These are phyloP conservation scores for Colletotrichum costaricense DNA, from an alignment of 2,329 filamentous ascomycete genomes.

Conservation along the genomic window DNA sequence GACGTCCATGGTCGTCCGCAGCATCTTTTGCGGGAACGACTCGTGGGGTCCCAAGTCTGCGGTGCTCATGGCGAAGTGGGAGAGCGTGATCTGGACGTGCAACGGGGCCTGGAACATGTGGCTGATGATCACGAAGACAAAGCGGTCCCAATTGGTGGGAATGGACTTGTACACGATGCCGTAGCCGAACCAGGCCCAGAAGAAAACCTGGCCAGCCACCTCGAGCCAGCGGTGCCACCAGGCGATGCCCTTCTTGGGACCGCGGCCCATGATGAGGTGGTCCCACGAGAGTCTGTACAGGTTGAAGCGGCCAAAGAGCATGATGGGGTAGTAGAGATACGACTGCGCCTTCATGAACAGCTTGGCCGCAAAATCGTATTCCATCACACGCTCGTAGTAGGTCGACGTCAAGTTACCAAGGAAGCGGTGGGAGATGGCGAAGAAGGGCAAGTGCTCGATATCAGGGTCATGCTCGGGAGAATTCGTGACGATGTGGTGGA, in stretches of 20 bases:
- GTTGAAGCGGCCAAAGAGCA: constrained; percentile 87
- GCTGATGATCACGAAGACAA: constrained; percentile 82
- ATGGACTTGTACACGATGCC: constrained; percentile 79
- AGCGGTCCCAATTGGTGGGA: constrained; percentile 74
- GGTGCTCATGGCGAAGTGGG: constrained; percentile 94
- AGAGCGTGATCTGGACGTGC: constrained; percentile 91
- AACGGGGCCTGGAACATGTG: constrained; percentile 85
- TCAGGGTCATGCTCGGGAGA: constrained; percentile 95
- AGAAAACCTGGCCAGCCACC: constrained; percentile 79
- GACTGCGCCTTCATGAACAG: constrained; percentile 79
- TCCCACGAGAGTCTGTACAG: constrained; percentile 86
- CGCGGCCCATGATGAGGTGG: constrained; percentile 76
- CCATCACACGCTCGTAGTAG: constrained; percentile 85
- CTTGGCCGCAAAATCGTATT: constrained; percentile 80
- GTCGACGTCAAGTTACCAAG: constrained; percentile 79
- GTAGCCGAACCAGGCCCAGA: constrained; percentile 91
- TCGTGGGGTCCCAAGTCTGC: constrained; percentile 85
- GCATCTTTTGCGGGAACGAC: constrained; percentile 90
- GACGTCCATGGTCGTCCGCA: constrained; percentile 93
- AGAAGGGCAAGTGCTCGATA: constrained; percentile 90
- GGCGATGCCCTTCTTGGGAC: constrained; percentile 79
- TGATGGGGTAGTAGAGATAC: constrained; percentile 85
- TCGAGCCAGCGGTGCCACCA: constrained; percentile 90
- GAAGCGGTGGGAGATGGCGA: constrained; percentile 87
- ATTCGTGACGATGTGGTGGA: constrained; percentile 97